phyloP scores from a whole-genome alignment of 192 early-diverging fungal species.

The Pecoramyces ruminantium region DNA sequence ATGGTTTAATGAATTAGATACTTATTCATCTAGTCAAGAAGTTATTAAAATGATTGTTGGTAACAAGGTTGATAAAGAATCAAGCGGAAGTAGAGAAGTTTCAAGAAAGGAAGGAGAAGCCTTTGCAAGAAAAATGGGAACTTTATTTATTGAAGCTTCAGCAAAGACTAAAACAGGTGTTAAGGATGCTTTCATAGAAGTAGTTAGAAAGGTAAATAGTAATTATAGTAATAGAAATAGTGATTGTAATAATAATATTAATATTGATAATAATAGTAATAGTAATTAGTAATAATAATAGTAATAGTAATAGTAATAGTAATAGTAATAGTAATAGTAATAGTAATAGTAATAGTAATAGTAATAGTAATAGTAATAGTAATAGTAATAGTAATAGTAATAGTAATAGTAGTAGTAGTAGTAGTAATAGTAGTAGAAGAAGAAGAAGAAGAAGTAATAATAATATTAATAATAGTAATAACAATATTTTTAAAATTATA shows the following conservation, averaged over 20 bases:
- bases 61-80: slow-evolving; percentile 93
- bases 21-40: slow-evolving; percentile 68
- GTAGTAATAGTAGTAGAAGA: no score
- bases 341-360: no score
- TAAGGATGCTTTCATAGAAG: slow-evolving; percentile 81
- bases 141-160: slow-evolving; percentile 88
- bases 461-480: no score
- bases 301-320: no score
- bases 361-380: no score
- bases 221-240: background rate
- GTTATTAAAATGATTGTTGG: slow-evolving; percentile 97
- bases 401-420: no score
- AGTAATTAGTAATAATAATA: no score
- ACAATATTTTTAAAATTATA: no score
- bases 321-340: no score
- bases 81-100: slow-evolving; percentile 42
- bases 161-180: slow-evolving; percentile 90
- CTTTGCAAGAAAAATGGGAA: slow-evolving; percentile 76
- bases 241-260: background rate
- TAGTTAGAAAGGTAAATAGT: slow-evolving; percentile 67
- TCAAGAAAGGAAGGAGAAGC: slow-evolving; percentile 72
- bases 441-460: no score
- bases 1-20: slow-evolving; percentile 94
- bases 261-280: background rate
- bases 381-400: no score